Evolutionary conservation across 768 basidiomycete species (phyloP).

Genomic region (Mrakia frigida): DNA sequence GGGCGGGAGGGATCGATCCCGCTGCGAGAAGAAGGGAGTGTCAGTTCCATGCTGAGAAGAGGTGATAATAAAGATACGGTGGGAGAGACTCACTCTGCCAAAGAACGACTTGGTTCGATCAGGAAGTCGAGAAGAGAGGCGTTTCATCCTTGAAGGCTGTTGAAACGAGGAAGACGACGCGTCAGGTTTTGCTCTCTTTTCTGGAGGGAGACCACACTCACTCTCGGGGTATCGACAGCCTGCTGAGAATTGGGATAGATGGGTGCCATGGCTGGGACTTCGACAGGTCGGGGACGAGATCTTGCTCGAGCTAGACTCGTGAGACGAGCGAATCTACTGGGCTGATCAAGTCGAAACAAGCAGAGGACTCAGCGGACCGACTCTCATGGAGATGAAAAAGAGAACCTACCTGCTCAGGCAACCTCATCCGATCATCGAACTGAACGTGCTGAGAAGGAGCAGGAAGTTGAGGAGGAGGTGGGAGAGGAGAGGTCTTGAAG

Average conservation of each 20-base stretch:
- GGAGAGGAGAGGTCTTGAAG: slow-evolving; percentile 4
- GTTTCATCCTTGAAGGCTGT: background rate
- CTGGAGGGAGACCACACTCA: background rate
- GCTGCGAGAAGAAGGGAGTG: background rate
- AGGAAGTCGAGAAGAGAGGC: background rate
- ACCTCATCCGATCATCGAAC: background rate
- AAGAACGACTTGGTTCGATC: background rate
- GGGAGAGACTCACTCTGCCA: background rate
- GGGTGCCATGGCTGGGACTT: background rate
- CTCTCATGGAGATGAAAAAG: background rate
- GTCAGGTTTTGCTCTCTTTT: background rate
- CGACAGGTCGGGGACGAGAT: background rate
- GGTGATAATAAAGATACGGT: background rate
- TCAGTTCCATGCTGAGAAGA: no score
- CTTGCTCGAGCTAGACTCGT: background rate
- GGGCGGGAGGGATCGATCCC: background rate
- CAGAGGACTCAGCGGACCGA: no score
- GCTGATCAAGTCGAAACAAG: background rate
- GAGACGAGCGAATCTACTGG: background rate
- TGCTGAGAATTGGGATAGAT: background rate
- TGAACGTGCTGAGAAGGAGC: background rate
- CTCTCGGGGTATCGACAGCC: background rate
- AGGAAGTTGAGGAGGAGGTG: background rate
- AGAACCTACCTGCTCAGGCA: background rate
- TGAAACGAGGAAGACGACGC: background rate